These are phyloP conservation scores for Ceratocystis colombiana DNA, from an alignment of 2,329 filamentous ascomycete species.

Conservation along the genomic window DNA sequence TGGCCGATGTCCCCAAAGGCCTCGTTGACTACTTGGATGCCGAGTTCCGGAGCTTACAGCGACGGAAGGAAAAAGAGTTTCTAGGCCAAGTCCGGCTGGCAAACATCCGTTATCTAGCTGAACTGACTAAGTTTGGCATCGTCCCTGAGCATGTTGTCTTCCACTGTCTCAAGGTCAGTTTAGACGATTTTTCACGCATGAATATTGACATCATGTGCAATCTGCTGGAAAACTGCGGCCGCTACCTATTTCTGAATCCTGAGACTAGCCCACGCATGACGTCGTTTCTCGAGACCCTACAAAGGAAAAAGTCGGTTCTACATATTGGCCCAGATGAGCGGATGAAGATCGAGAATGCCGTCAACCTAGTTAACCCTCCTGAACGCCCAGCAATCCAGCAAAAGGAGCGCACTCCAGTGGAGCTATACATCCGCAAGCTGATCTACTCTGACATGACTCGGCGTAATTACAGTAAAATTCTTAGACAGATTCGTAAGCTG, in stretches of 20 bases:
- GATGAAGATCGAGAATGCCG: conserved; percentile 96
- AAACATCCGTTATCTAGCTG: conserved; percentile 95
- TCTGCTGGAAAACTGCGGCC: conserved; percentile 87
- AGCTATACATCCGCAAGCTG: conserved; percentile 84
- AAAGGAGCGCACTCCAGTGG: conserved; percentile 88
- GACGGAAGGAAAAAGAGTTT: conserved; percentile 96
- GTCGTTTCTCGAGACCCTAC: conserved; percentile 86
- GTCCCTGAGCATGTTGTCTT: conserved; percentile 98
- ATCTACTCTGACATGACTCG: conserved; percentile 91
- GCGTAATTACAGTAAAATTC: conserved; percentile 82
- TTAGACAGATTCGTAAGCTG: conserved; percentile 87
- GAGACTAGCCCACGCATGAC: conserved; percentile 89
- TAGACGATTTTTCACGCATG: conserved; percentile 97
- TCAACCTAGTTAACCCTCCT: conserved; percentile 95
- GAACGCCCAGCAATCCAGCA: conserved; percentile 89
- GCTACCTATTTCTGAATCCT: conserved; percentile 83
- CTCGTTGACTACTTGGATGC: conserved; percentile 88
- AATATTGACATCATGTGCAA: conserved; percentile 99
- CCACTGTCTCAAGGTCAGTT: conserved; percentile 91
- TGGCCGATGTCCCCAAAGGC: conserved; percentile 87
- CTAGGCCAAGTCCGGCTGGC: conserved; percentile 83
- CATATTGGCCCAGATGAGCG: conserved; percentile 92
- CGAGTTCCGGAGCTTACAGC: conserved; percentile 91
- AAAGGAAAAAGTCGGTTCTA: conserved; percentile 90
- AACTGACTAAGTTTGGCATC: conserved; percentile 94